Evolutionary conservation across 202 grass and related monocot genomes (phyloP), one percentile per base, ranked within the genome.

Genomic region (Hordeum pubiflorum): DNA sequence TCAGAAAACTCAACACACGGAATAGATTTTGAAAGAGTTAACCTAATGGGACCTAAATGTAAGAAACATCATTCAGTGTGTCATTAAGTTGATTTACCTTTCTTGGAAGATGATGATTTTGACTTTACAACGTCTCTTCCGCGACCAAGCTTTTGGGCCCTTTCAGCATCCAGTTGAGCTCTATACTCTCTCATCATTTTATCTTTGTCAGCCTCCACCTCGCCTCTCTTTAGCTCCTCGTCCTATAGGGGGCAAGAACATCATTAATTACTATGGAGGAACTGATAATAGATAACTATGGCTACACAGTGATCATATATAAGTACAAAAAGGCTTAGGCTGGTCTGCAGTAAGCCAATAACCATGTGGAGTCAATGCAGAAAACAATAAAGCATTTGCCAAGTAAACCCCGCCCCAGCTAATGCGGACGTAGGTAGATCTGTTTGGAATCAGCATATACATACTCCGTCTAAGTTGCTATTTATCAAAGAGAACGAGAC

Each of bases 131-230:
- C 57, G 11, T 91, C 91, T 87, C 81, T 91, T 57, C 97, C 97
- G 2, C 72, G 91, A 37, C 81, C 79, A 57, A 99, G 78, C 87
- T 96, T 99, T 77, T 89, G 83, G 74, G 92, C 97, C 75, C 97
- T 94, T 87, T 99, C 97, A 36, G 92, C 92, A 74, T 99, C 97
- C 17, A 99, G 83, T 85, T 99, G 97, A 87, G 97, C 97, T 82
- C 97, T 96, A 78, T 99, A 99, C 70, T 99, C 92, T 85, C 89
- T 96, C 97, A 99, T 99, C 97, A 99, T 99, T 87, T 88, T 99
- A 91, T 96, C 97, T 80, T 99, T 99, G 79, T 99, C 92, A 50
- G 92, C 97, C 79, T 99, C 97, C 65, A 93, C 12, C 78, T 99
- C 97, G 85, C 91, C 91, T 76, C 89, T 93, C 85, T 93, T 99